Evolutionary conservation across 106 monocot species (phyloP), one percentile per base, ranked within the genome.

Genomic region (Acanthochlamys bracteata): DNA sequence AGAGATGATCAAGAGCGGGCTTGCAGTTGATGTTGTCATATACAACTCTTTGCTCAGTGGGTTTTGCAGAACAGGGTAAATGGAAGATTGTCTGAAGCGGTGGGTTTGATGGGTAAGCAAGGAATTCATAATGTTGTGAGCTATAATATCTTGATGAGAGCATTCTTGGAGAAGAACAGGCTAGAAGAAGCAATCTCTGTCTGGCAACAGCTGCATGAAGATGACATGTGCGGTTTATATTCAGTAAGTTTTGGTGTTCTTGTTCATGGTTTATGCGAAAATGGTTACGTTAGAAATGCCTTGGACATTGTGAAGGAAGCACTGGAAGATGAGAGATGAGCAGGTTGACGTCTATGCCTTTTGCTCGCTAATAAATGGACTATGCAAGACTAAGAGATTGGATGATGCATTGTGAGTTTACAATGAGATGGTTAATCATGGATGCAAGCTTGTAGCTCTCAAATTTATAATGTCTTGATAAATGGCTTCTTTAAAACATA

Each of bases 111-210:
- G 82, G 16, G 52, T 23, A 70, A 41, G 41, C 58, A 65, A 15
- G 65, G 76, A 15, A 63, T 41, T 20, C 47, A 59, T 24, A 79
- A 73, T 26, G 61, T 67, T 72, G 67, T 77, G 19, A 85, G 85
- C 47, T 98, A 91, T 55, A 98, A 88, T 43, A 81, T 83, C 68
- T 56, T 88, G 51, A 85, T 98, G 3, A 91, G 67, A 57, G 91
- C 82, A 39, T 72, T 98, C 69, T 83, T 83, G 61, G 71, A 85
- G 60, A 85, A 80, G 61, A 61, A 43, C 25, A 80, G 53, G 65
- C 69, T 75, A 13, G 67, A 76, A 14, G 82, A 91, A 64, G 96
- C 85, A 7, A 20, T 75, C 67, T 68, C 23, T 0, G 22, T 76
- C 10, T 98, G 85, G 89, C 78, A 79, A 63, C 22, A 47, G 42